Evolutionary conservation across 139 green algal genomes (phyloP).

Genomic region (Microglena sp.): DNA sequence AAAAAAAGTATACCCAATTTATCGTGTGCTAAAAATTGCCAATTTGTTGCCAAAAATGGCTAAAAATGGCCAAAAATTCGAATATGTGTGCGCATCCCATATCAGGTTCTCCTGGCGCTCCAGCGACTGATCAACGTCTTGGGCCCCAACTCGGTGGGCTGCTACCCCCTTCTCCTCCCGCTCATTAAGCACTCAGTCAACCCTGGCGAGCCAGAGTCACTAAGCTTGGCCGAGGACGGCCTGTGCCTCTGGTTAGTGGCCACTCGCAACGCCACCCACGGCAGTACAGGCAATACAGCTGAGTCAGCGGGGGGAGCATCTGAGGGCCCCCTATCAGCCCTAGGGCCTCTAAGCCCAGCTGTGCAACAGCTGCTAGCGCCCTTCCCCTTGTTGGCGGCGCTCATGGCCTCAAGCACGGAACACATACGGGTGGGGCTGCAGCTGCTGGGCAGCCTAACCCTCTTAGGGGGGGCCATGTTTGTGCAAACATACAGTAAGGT

Average conservation of each 20-base stretch:
- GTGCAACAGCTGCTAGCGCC: background rate
- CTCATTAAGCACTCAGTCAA: slow-evolving; percentile 58
- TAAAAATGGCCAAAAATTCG: background rate
- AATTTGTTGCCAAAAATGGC: too few relatives aligned
- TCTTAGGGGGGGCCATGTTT: slow-evolving; percentile 55
- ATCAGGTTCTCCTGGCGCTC: slow-evolving; percentile 62
- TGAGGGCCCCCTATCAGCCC: background rate
- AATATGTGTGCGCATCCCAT: background rate
- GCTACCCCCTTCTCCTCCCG: slow-evolving; percentile 57
- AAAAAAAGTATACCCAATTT: too few relatives aligned
- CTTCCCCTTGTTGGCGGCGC: slow-evolving; percentile 35
- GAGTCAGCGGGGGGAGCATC: background rate
- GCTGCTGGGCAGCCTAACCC: slow-evolving; percentile 23
- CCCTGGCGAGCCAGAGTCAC: slow-evolving; percentile 56
- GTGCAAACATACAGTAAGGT: slow-evolving; percentile 41
- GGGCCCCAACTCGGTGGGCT: slow-evolving; percentile 35
- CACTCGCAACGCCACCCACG: slow-evolving; percentile 60
- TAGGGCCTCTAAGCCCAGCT: background rate
- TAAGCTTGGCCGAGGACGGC: slow-evolving; percentile 61
- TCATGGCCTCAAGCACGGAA: slow-evolving; percentile 53
- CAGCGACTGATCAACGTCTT: slow-evolving; percentile 67
- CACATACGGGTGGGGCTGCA: slow-evolving; percentile 12
- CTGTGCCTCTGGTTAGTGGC: slow-evolving; percentile 77
- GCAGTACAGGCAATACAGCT: background rate
- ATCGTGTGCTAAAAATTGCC: too few relatives aligned